A percentile compares a stretch with the other conserved stretches of the same genome.
Conservation (phyloP, 2,329 filamentous ascomycete species). For the Pseudogymnoascus sp. region DNA sequence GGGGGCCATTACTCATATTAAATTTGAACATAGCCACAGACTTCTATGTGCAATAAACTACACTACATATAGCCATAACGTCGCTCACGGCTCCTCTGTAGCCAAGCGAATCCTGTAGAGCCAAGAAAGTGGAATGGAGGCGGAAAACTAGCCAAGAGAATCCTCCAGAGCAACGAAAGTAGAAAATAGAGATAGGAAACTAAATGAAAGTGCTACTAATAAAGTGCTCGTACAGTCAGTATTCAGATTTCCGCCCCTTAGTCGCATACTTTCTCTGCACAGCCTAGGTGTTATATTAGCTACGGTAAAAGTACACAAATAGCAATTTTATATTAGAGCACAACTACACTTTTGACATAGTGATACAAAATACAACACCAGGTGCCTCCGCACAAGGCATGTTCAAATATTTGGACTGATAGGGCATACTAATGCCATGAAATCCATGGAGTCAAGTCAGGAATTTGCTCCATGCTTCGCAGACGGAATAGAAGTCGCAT, state of each 20-base stretch:
- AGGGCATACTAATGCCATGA: background rate
- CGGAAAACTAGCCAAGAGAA: background rate
- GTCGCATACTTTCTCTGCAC: too few relatives aligned
- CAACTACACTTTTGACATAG: too few relatives aligned
- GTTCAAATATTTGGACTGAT: too few relatives aligned
- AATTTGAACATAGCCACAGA: background rate
- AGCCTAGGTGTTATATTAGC: too few relatives aligned
- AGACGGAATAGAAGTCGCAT: background rate
- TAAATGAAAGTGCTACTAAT: background rate
- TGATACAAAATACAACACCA: too few relatives aligned
- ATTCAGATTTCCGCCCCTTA: background rate
- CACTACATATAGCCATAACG: background rate
- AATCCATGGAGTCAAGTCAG: background rate
- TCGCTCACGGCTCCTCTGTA: background rate
- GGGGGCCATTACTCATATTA: background rate
- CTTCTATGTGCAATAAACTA: background rate
- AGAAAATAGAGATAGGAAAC: background rate
- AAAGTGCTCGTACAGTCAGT: background rate
- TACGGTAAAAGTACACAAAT: too few relatives aligned
- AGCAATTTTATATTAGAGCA: too few relatives aligned
- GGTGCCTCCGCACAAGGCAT: too few relatives aligned
- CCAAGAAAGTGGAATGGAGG: background rate
- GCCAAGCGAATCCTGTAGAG: background rate
- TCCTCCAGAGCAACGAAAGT: background rate
- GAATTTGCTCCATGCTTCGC: background rate